Base-by-base conservation (phyloP, 73 alveolate species). In the Tetrahymena thermophila region DNA sequence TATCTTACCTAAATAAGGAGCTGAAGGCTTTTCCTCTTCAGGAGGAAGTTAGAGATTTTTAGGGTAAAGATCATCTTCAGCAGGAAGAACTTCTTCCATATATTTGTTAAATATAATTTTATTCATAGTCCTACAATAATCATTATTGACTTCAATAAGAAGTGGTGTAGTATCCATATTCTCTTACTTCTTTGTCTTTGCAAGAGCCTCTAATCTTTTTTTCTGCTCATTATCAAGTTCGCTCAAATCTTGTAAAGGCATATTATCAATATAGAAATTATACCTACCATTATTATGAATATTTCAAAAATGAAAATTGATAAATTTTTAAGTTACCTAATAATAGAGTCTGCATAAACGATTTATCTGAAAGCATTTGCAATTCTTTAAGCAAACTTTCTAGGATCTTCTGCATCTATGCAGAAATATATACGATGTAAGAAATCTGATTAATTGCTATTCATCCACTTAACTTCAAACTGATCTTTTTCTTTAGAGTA, bases 101-200 rank as follows among this genome's bases (percentile, higher is more conserved):
- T 97, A 97, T 95, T 98, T 98, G 93, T 99, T 99, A 94, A 98
- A 98, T 93, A 99, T 99, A 40, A 98, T 98, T 97, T 98, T 98
- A 94, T 99, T 99, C 98, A 99, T 99, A 3, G 99, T 98, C 95
- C 99, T 97, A 83, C 99, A 98, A 94, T 98, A 99, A 96, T 99
- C 99, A 28, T 96, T 85, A 94, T 97, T 97, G 19, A 97, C 99
- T 93, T 98, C 99, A 35, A 93, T 93, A 35, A 98, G 44, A 31
- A 98, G 94, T 4, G 97, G 95, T 17, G 97, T 94, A 34, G 98
- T 96, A 40, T 97, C 99, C 44, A 95, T 43, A 93, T 95, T 95
- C 93, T 95, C 97, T 95, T 85, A 89, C 93, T 85, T 85, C 15
- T 95, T 95, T 5, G 97, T 95, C 31, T 96, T 96, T 16, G 98